These are phyloP conservation scores for Pholiota molesta DNA, from an alignment of 768 basidiomycete species.

Conservation along the genomic window DNA sequence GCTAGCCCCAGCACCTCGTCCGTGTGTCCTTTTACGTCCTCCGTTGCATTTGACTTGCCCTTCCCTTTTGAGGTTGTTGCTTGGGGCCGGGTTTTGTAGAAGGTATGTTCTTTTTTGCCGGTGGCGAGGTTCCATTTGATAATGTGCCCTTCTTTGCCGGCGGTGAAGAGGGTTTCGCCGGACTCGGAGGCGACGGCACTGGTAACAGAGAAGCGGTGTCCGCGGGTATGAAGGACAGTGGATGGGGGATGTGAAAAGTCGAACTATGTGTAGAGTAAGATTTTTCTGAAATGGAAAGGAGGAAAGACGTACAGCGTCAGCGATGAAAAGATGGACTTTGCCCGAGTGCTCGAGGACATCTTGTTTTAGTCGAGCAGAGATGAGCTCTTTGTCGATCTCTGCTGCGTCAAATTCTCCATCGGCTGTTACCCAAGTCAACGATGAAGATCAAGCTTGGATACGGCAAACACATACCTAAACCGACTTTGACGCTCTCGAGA, in stretches of 20 bases:
- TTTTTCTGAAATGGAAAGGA: background rate
- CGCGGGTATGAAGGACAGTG: slow-evolving; percentile 60
- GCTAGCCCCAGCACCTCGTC: slow-evolving; percentile 87
- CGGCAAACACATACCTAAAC: slow-evolving; percentile 52
- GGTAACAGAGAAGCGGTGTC: slow-evolving; percentile 82
- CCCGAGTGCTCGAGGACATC: slow-evolving; percentile 92
- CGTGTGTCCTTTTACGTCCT: slow-evolving; percentile 69
- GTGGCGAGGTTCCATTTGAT: slow-evolving; percentile 79
- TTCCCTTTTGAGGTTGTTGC: slow-evolving; percentile 38
- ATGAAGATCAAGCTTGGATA: background rate
- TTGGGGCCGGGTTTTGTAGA: slow-evolving; percentile 59
- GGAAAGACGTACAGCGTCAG: slow-evolving; percentile 58
- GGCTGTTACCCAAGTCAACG: slow-evolving; percentile 38
- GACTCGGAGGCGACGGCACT: slow-evolving; percentile 79
- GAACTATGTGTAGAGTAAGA: slow-evolving; percentile 42
- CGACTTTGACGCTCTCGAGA: slow-evolving; percentile 80
- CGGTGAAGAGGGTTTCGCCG: slow-evolving; percentile 76
- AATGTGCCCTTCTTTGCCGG: slow-evolving; percentile 91
- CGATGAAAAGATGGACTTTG: slow-evolving; percentile 82
- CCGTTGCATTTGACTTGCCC: slow-evolving; percentile 56
- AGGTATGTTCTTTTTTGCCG: slow-evolving; percentile 59
- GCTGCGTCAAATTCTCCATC: slow-evolving; percentile 95
- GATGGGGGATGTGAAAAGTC: slow-evolving; percentile 53
- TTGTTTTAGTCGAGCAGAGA: slow-evolving; percentile 87
- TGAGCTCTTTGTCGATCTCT: slow-evolving; percentile 92